These are phyloP conservation scores for Moesziomyces sp. DNA, from an alignment of 1,284 basidiomycete species.

Conservation along the genomic window DNA sequence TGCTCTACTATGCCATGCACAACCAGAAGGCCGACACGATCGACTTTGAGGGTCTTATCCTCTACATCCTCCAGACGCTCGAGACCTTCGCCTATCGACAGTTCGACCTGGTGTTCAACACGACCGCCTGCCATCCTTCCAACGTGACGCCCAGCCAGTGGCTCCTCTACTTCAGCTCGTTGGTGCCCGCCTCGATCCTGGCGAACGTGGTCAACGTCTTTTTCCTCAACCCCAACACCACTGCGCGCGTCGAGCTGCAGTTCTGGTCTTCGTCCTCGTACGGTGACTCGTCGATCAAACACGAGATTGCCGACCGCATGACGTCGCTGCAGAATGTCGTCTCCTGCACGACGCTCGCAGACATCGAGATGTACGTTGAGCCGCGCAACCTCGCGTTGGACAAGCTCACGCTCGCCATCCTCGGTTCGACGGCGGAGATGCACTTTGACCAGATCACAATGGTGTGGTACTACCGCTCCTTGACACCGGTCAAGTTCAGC, in stretches of 20 bases:
- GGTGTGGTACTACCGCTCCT: slow-evolving; percentile 62
- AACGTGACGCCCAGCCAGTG: slow-evolving; percentile 58
- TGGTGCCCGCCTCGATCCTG: slow-evolving; percentile 50
- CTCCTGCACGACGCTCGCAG: slow-evolving; percentile 42
- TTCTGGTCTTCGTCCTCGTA: slow-evolving; percentile 30
- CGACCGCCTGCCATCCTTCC: slow-evolving; percentile 44
- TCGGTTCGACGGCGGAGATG: slow-evolving; percentile 39
- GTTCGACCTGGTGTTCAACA: slow-evolving; percentile 58
- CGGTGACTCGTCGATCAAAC: slow-evolving; percentile 29
- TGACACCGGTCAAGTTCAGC: slow-evolving; percentile 59
- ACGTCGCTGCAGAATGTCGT: slow-evolving; percentile 34
- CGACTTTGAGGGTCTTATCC: slow-evolving; percentile 83
- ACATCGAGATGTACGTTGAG: slow-evolving; percentile 57
- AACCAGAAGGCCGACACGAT: slow-evolving; percentile 80
- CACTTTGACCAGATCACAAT: slow-evolving; percentile 58
- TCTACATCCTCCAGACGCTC: slow-evolving; percentile 53
- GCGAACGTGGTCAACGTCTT: slow-evolving; percentile 54
- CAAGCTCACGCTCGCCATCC: slow-evolving; percentile 45
- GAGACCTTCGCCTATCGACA: slow-evolving; percentile 39
- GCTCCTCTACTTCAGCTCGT: slow-evolving; percentile 56
- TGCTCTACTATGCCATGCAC: slow-evolving; percentile 70
- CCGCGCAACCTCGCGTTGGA: slow-evolving; percentile 55
- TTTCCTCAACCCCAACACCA: slow-evolving; percentile 59
- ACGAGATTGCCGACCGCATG: slow-evolving; percentile 34
- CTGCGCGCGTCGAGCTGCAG: slow-evolving; percentile 40